A percentile compares a stretch with the other conserved stretches of the same genome.
Evolutionary conservation across 805 yeast genomes (phyloP).

Genomic region (Schwanniomyces sp.): DNA sequence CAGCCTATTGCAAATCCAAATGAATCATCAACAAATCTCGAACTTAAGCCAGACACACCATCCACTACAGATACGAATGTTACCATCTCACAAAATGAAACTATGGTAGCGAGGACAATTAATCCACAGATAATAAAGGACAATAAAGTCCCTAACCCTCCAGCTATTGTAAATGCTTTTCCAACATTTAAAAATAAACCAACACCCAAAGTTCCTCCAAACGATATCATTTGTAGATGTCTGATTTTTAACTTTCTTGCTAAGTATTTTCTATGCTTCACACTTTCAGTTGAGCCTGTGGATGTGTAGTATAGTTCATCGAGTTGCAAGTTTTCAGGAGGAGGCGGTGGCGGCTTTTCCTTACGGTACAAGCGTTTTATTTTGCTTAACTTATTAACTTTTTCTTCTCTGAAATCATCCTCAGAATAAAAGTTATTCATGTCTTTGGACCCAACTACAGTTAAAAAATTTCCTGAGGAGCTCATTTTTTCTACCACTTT

Average conservation of each 20-base stretch:
- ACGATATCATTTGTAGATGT: slow-evolving; percentile 74
- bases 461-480: slow-evolving; percentile 18
- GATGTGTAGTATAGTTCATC: slow-evolving; percentile 5
- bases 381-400: slow-evolving; percentile 2
- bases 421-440: slow-evolving; percentile 26
- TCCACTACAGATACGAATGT: slow-evolving; percentile 77
- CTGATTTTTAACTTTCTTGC: slow-evolving; percentile 63
- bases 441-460: slow-evolving; percentile 23
- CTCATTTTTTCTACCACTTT: slow-evolving; percentile 10
- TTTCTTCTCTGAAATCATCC: slow-evolving; percentile 9
- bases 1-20: slow-evolving; percentile 76
- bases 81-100: slow-evolving; percentile 79
- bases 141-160: slow-evolving; percentile 72
- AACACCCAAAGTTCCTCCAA: slow-evolving; percentile 79
- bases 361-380: slow-evolving; percentile 13
- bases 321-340: background rate
- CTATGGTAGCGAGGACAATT: slow-evolving; percentile 65
- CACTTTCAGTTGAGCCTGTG: slow-evolving; percentile 6
- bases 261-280: slow-evolving; percentile 18
- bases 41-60: slow-evolving; percentile 72
- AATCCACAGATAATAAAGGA: slow-evolving; percentile 67
- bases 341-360: slow-evolving; percentile 3
- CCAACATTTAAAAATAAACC: slow-evolving; percentile 72
- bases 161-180: slow-evolving; percentile 69
- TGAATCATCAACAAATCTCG: slow-evolving; percentile 75